These are phyloP conservation scores for Pogostemon cablin DNA, from an alignment of 257 asterid species.

Conservation along the genomic window DNA sequence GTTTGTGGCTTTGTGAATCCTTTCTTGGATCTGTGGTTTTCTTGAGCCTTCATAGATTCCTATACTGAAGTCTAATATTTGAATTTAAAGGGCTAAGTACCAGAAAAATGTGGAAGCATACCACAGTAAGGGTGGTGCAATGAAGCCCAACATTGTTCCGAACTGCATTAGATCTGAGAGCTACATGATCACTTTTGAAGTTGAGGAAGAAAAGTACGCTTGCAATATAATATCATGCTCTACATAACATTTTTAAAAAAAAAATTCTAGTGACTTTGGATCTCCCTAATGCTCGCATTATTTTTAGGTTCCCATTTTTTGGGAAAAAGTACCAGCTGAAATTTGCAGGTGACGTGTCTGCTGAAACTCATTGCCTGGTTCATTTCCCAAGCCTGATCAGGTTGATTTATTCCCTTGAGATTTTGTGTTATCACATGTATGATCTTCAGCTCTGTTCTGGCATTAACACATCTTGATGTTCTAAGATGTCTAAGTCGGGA, in stretches of 20 bases:
- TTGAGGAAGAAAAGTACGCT: slow-evolving; percentile 94
- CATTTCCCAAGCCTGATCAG: slow-evolving; percentile 97
- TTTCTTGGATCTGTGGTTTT: slow-evolving; percentile 28
- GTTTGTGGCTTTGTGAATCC: slow-evolving; percentile 8
- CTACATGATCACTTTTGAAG: slow-evolving; percentile 93
- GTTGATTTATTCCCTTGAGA: slow-evolving; percentile 42
- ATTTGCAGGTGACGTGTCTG: slow-evolving; percentile 70
- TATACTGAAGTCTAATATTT: slow-evolving; percentile 24
- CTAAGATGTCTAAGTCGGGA: slow-evolving; percentile 10
- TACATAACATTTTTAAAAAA: slow-evolving; percentile 10
- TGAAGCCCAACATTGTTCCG: slow-evolving; percentile 85
- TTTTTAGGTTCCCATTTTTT: slow-evolving; percentile 87
- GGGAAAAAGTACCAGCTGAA: slow-evolving; percentile 96
- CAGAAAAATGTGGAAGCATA: slow-evolving; percentile 97
- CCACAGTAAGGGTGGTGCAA: slow-evolving; percentile 78
- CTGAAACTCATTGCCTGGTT: slow-evolving; percentile 86
- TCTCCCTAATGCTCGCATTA: slow-evolving; percentile 34
- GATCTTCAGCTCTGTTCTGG: slow-evolving; percentile 10
- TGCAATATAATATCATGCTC: slow-evolving; percentile 31
- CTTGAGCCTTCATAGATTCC: slow-evolving; percentile 23
- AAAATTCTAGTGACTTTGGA: slow-evolving; percentile 30
- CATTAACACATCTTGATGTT: slow-evolving; percentile 9
- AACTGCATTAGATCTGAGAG: slow-evolving; percentile 92
- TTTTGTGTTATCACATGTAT: slow-evolving; percentile 13
- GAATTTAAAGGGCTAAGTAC: slow-evolving; percentile 82